Evolutionary conservation across 805 yeast genomes (phyloP), one percentile per base, ranked within the genome.

Genomic region (Komagataella ulmi): DNA sequence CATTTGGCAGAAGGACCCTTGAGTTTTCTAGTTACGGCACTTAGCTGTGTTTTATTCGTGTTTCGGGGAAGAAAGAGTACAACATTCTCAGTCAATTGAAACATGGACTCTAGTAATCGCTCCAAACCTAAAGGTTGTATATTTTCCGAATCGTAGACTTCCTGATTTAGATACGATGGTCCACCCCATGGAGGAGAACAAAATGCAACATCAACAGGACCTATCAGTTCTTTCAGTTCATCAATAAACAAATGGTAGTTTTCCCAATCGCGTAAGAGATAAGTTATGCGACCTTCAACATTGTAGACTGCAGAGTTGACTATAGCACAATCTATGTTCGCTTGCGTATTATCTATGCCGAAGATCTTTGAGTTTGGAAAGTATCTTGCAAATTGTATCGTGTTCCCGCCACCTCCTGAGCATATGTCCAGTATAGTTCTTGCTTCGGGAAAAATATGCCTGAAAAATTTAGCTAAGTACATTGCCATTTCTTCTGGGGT

Each of bases 181-280:
- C 96, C 95, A 40, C 93, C 95, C 95, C 95, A 87, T 0, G 95
- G 95, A 1, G 95, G 95, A 1, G 91, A 83, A n/a, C 80, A 74
- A 65, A 84, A 86, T 7, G 79, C 71, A 50, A 81, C 69, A 56
- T 79, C 85, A 44, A 77, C 72, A 4, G 40, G 24, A 3, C 21
- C 49, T 8, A n/a, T 61, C 49, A 50, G 48, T 17, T 44, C 56
- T 45, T 24, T 49, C 53, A 54, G 58, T 48, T 52, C 60, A 21
- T 61, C 57, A 43, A 51, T 52, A 45, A 50, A 19, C 17, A 49
- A 45, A 45, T 51, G 50, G 17, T 46, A n/a, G 17, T 21, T 17
- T 44, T 52, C 46, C 74, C 81, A 83, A 54, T 80, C 82, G 2
- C 79, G 80, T 30, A 57, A 64, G 46, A 61, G 60, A 52, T 69